phyloP scores from a whole-genome alignment of 768 basidiomycete species.

The Exsudoporus frostii region DNA sequence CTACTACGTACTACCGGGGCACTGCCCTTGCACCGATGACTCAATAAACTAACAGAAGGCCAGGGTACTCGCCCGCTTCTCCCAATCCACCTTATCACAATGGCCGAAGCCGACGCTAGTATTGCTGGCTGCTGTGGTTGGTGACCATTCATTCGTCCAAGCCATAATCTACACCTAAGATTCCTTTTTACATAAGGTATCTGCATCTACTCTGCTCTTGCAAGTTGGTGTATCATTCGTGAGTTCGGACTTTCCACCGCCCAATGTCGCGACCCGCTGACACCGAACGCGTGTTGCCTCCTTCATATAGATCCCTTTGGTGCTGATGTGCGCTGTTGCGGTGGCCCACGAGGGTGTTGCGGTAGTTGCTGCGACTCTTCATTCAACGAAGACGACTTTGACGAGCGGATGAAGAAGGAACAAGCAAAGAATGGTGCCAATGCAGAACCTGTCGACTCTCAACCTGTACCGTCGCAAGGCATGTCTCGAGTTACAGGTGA shows the following conservation, averaged over 20 bases:
- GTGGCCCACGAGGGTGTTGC: constrained; percentile 28
- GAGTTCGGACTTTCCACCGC: background rate
- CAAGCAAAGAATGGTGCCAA: constrained; percentile 16
- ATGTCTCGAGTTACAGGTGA: constrained; percentile 15
- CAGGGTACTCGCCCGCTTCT: background rate
- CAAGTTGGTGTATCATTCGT: constrained; percentile 27
- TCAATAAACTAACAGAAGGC: background rate
- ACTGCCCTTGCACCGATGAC: background rate
- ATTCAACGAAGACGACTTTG: constrained; percentile 30
- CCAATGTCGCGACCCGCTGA: background rate
- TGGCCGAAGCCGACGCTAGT: constrained; percentile 14
- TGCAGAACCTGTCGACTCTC: constrained; percentile 14
- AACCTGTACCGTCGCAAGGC: constrained; percentile 19
- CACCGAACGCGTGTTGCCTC: background rate
- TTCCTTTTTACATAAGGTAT: constrained; percentile 11
- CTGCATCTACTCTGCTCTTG: constrained; percentile 10
- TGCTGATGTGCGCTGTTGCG: constrained; percentile 19
- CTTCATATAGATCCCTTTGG: constrained; percentile 22
- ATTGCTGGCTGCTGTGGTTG: constrained; percentile 23
- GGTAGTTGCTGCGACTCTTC: constrained; percentile 26
- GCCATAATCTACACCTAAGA: background rate
- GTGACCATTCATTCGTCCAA: background rate
- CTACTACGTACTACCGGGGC: too few species aligned
- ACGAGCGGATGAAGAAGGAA: constrained; percentile 27
- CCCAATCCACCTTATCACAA: constrained; percentile 1